Conservation (phyloP, 164 flowering plant genomes). For the Magnolia changhungtana region DNA sequence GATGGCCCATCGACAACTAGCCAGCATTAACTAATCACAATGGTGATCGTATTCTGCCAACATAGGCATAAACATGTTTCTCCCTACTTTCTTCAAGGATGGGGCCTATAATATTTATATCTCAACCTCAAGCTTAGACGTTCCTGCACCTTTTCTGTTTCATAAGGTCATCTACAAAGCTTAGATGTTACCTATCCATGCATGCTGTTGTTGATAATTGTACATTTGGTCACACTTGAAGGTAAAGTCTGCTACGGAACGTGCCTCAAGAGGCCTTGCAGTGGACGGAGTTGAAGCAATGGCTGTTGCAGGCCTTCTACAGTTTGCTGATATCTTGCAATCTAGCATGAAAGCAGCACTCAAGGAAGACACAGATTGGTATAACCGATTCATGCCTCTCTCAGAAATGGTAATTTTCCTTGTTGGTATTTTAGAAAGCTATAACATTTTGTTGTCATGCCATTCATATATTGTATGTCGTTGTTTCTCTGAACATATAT, state of each 20-base stretch:
- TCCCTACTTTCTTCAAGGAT: neutral
- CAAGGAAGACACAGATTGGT: slow-evolving; percentile 72
- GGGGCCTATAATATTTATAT: neutral
- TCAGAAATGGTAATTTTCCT: slow-evolving; percentile 51
- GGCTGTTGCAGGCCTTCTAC: slow-evolving; percentile 53
- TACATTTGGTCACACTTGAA: slow-evolving; percentile 21
- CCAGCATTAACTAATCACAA: neutral
- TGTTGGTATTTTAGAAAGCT: neutral
- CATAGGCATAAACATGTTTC: neutral
- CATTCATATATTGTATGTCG: neutral
- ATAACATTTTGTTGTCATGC: neutral
- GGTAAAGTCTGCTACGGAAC: slow-evolving; percentile 69
- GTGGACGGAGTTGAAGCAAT: slow-evolving; percentile 65
- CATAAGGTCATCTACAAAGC: neutral
- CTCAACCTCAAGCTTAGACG: too few species aligned
- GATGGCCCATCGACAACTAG: neutral
- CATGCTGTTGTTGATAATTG: neutral
- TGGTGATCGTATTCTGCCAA: neutral
- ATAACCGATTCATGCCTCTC: slow-evolving; percentile 72
- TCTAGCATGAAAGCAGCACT: slow-evolving; percentile 51
- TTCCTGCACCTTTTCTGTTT: too few species aligned
- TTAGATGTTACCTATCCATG: too few species aligned
- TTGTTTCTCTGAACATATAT: slow-evolving; percentile 17
- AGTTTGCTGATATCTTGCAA: slow-evolving; percentile 58
- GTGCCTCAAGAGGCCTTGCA: slow-evolving; percentile 50